A percentile compares a stretch with the other conserved stretches of the same genome.
Conservation (phyloP, 2,329 filamentous ascomycete species). For the Hawksworthiomyces lignivorus region DNA sequence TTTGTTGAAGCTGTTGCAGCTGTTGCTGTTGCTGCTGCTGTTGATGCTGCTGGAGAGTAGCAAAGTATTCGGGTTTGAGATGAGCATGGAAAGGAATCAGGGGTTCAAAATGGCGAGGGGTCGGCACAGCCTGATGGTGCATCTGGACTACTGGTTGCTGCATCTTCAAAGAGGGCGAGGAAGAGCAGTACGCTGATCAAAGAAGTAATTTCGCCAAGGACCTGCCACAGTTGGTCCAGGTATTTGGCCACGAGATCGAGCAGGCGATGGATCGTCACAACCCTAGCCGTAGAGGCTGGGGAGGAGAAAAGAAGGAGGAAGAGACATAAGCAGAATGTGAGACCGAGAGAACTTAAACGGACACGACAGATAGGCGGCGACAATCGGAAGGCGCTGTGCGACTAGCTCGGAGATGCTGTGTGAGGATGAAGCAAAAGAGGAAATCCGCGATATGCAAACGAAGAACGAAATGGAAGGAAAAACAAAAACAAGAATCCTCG, state of each 20-base stretch:
- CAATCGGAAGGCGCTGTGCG: neutral
- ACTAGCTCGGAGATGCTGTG: too few species aligned
- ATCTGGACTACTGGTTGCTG: conserved; percentile 43
- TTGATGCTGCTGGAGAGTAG: conserved; percentile 16
- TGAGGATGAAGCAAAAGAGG: neutral
- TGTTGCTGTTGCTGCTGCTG: conserved; percentile 14
- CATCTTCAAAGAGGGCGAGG: conserved; percentile 7
- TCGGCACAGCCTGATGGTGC: conserved; percentile 41
- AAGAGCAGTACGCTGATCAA: neutral
- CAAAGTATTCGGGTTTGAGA: conserved; percentile 21
- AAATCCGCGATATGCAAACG: neutral
- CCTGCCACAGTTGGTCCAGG: too few species aligned
- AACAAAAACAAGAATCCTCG: too few species aligned
- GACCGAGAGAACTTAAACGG: neutral
- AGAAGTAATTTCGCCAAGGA: neutral
- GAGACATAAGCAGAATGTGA: conserved; percentile 9
- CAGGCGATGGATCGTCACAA: conserved; percentile 1
- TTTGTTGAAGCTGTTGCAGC: conserved; percentile 13
- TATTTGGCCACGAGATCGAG: conserved; percentile 14
- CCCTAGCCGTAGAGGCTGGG: conserved; percentile 18
- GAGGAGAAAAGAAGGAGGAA: conserved; percentile 7
- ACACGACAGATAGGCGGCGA: neutral
- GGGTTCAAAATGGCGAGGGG: conserved; percentile 31
- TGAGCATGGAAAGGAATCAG: conserved; percentile 23
- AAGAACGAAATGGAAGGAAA: conserved; percentile 3